Evolutionary conservation across 495 filamentous ascomycete genomes (phyloP).

Genomic region (Penicillium cosmopolitanum): DNA sequence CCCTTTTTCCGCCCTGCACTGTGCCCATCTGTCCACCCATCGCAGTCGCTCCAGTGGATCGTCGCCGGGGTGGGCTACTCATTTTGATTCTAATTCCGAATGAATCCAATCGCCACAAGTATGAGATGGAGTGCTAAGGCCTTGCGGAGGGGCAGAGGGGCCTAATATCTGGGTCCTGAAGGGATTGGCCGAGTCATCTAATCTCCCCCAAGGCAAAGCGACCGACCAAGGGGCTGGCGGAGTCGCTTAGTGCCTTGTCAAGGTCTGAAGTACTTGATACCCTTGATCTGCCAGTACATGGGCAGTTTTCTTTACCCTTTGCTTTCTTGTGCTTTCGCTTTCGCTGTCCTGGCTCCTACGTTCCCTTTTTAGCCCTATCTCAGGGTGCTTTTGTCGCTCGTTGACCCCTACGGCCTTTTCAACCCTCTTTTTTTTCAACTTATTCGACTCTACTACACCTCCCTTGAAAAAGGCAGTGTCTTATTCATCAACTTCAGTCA

Average conservation of each 20-base stretch:
- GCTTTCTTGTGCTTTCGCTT: slow-evolving; percentile 1
- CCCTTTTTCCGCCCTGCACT: neutral
- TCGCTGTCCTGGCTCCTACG: slow-evolving; percentile 1
- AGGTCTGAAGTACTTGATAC: slow-evolving; percentile 25
- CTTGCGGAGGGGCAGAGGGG: slow-evolving; percentile 7
- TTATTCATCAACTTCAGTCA: slow-evolving; percentile 1
- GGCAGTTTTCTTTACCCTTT: neutral
- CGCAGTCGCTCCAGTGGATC: neutral
- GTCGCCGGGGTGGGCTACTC: slow-evolving; percentile 7
- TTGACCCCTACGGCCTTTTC: slow-evolving; percentile 6
- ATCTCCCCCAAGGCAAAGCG: slow-evolving; percentile 12
- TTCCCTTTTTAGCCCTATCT: slow-evolving; percentile 23
- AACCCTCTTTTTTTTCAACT: neutral
- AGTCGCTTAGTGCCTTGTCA: slow-evolving; percentile 5
- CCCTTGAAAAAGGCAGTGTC: slow-evolving; percentile 1
- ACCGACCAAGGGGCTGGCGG: slow-evolving; percentile 9
- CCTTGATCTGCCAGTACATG: slow-evolving; percentile 18
- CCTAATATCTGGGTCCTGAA: slow-evolving; percentile 20
- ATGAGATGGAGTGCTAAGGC: neutral
- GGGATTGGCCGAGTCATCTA: slow-evolving; percentile 24
- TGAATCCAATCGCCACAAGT: slow-evolving; percentile 16
- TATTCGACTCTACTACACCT: neutral
- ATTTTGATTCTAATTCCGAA: slow-evolving; percentile 7
- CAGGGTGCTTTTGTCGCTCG: slow-evolving; percentile 16
- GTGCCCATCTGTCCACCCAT: neutral